Percentiles rank a stretch among this genome's conserved stretches.
Evolutionary conservation across 2,329 filamentous ascomycete genomes (phyloP).

Genomic region (Cercospora berteroae): DNA sequence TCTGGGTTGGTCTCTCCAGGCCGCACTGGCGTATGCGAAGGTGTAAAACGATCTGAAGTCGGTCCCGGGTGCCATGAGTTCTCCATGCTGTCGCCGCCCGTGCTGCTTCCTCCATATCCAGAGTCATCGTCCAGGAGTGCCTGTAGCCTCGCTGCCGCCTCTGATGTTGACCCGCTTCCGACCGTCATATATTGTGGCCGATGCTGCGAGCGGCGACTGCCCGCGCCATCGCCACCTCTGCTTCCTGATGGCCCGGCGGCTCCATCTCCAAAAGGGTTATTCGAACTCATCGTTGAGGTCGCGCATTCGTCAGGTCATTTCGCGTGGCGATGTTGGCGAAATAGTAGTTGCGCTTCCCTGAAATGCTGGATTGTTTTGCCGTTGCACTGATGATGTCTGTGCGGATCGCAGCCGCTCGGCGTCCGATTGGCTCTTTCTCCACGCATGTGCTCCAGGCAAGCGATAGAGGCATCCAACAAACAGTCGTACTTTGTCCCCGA

Average conservation of each 20-base stretch:
- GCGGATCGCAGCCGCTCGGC: not conserved
- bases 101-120: constrained; percentile 81
- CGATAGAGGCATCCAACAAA: not conserved
- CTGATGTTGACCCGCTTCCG: constrained; percentile 75
- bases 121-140: constrained; percentile 83
- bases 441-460: not conserved
- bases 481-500: not conserved
- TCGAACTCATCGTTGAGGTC: constrained; percentile 34
- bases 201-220: constrained; percentile 28
- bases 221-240: constrained; percentile 26
- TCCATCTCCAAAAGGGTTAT: constrained; percentile 34
- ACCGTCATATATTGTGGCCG: constrained; percentile 80
- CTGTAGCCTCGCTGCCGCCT: constrained; percentile 77
- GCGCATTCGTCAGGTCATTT: constrained; percentile 10
- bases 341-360: not conserved
- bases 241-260: constrained; percentile 29
- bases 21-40: constrained; percentile 53
- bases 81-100: constrained; percentile 58
- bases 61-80: constrained; percentile 56
- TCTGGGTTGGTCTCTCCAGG: constrained; percentile 50
- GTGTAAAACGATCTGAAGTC: constrained; percentile 58
- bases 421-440: constrained; percentile 1
- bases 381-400: constrained; percentile 2
- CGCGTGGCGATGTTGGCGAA: not conserved
- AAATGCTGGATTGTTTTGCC: constrained; percentile 4